phyloP scores from a whole-genome alignment of 1,139 yeast species.

The Taphrina pruni region DNA sequence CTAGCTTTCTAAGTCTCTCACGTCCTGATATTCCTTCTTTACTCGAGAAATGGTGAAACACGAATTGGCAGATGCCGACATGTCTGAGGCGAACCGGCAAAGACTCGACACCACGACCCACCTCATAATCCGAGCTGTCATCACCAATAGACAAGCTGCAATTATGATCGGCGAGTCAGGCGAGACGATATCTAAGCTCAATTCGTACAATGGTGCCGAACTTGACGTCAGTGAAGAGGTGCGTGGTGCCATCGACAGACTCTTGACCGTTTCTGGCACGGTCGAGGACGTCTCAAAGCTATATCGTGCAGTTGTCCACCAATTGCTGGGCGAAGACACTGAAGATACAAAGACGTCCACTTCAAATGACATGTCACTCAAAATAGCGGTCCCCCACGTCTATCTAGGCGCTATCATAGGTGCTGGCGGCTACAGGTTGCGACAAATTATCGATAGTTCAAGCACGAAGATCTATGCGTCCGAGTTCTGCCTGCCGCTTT shows the following conservation, averaged over 20 bases:
- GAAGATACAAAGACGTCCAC: slow-evolving; percentile 54
- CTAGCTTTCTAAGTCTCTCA: background rate
- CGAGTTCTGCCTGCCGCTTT: slow-evolving; percentile 73
- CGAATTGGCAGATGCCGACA: slow-evolving; percentile 19
- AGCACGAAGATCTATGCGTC: slow-evolving; percentile 82
- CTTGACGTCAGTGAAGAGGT: slow-evolving; percentile 80
- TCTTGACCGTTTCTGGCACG: slow-evolving; percentile 75
- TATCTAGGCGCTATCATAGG: slow-evolving; percentile 85
- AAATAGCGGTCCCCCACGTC: slow-evolving; percentile 76
- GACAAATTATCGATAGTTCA: slow-evolving; percentile 82
- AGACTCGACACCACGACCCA: slow-evolving; percentile 44
- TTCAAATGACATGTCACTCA: slow-evolving; percentile 61
- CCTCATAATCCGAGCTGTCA: slow-evolving; percentile 43
- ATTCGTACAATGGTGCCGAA: slow-evolving; percentile 69
- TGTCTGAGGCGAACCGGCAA: slow-evolving; percentile 10
- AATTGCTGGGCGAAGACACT: slow-evolving; percentile 16
- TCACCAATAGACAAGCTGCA: slow-evolving; percentile 46
- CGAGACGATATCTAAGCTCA: slow-evolving; percentile 53
- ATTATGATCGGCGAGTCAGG: slow-evolving; percentile 44
- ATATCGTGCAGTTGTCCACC: background rate
- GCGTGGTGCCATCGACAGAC: slow-evolving; percentile 75
- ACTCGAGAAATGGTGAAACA: slow-evolving; percentile 13
- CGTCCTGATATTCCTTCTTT: background rate
- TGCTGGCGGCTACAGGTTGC: slow-evolving; percentile 71
- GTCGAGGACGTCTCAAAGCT: slow-evolving; percentile 76